phyloP scores from a whole-genome alignment of 495 filamentous ascomycete genomes.

The Rostrohypoxylon terebratum region DNA sequence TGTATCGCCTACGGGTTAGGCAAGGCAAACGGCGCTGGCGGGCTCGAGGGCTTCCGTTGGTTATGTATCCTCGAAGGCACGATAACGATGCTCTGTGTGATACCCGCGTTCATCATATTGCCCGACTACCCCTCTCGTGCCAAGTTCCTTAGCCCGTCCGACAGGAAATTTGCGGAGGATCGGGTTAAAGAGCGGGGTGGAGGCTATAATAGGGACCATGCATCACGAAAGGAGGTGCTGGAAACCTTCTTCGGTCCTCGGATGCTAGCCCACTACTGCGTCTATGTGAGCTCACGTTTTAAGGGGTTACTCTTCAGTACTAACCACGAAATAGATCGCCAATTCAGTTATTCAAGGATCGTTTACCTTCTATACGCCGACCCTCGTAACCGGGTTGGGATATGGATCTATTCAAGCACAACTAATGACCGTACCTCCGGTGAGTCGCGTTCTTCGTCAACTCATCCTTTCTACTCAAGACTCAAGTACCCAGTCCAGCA shows the following conservation, averaged over 20 bases:
- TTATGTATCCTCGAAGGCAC: constrained; percentile 42
- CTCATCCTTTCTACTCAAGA: too few relatives aligned
- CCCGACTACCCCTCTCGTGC: constrained; percentile 81
- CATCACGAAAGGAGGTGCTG: constrained; percentile 61
- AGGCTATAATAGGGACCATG: constrained; percentile 72
- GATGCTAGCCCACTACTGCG: constrained; percentile 71
- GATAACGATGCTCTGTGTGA: constrained; percentile 30
- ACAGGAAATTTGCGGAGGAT: constrained; percentile 72
- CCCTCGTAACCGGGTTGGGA: constrained; percentile 76
- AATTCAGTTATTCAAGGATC: constrained; percentile 79
- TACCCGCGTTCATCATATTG: constrained; percentile 60
- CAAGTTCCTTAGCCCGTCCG: constrained; percentile 70
- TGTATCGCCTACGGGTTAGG: constrained; percentile 52
- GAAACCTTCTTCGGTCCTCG: constrained; percentile 76
- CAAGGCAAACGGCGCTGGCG: constrained; percentile 28
- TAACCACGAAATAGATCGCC: constrained; percentile 30
- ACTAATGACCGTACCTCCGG: constrained; percentile 80
- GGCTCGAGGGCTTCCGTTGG: constrained; percentile 45
- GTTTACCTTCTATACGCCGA: constrained; percentile 83
- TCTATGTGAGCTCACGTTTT: constrained; percentile 69
- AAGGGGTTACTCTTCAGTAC: neutral
- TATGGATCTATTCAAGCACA: constrained; percentile 74
- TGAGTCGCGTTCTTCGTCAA: constrained; percentile 47
- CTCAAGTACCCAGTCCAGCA: neutral
- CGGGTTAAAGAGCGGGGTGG: constrained; percentile 67